Evolutionary conservation across 441 rosid genomes (phyloP).

Genomic region (Viola pubescens): DNA sequence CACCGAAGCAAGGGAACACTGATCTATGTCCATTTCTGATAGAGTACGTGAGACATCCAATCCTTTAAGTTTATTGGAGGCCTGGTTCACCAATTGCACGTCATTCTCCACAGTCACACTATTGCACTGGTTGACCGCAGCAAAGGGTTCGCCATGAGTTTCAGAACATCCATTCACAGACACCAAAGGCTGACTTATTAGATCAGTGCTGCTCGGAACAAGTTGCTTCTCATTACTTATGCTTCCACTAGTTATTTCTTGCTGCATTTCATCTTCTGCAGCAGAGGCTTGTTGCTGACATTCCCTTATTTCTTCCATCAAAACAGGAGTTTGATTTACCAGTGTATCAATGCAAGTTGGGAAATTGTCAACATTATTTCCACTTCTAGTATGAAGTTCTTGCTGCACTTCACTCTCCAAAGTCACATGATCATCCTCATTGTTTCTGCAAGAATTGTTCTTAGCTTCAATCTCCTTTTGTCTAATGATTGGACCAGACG

Average conservation of each 20-base stretch:
- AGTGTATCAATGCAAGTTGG: slow-evolving; percentile 10
- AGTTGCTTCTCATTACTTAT: slow-evolving; percentile 17
- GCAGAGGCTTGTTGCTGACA: slow-evolving; percentile 16
- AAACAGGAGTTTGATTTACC: slow-evolving; percentile 20
- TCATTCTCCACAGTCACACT: slow-evolving; percentile 11
- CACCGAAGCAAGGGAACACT: slow-evolving; percentile 9
- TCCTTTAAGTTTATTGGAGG: slow-evolving; percentile 13
- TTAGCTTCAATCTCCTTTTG: slow-evolving; percentile 17
- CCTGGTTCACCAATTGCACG: slow-evolving; percentile 13
- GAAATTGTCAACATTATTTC: slow-evolving; percentile 12
- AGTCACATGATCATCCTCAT: slow-evolving; percentile 20
- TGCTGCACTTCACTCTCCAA: slow-evolving; percentile 24
- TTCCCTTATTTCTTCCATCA: slow-evolving; percentile 20
- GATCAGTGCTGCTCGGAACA: slow-evolving; percentile 11
- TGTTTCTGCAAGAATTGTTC: slow-evolving; percentile 23
- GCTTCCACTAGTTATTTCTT: slow-evolving; percentile 21
- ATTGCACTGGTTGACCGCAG: slow-evolving; percentile 13
- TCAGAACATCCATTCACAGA: slow-evolving; percentile 18
- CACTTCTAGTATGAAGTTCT: slow-evolving; percentile 22
- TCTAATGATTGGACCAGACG: slow-evolving; percentile 12
- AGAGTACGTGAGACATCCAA: slow-evolving; percentile 24
- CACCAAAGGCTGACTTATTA: background rate
- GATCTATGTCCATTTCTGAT: slow-evolving; percentile 24
- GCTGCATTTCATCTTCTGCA: slow-evolving; percentile 26
- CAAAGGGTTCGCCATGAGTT: slow-evolving; percentile 14